Base-by-base conservation (phyloP, 768 basidiomycete species). In the Macrolepiota dolichaula region DNA sequence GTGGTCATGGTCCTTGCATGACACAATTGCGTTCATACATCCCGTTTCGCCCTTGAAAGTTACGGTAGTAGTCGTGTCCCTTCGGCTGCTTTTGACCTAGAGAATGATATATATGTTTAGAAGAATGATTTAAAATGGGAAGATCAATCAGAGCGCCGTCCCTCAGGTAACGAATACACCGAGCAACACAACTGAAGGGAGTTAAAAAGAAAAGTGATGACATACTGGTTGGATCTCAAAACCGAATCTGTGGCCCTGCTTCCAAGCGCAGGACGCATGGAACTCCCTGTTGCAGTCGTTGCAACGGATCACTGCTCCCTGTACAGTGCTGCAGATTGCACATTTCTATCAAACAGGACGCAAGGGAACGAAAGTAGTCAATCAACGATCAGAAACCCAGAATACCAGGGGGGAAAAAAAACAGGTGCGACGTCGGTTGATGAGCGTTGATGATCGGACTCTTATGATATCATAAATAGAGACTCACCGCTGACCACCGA, bases 221-320 rank as follows among this genome's bases (percentile, higher is more conserved):
- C 88, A 69, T 65, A 91, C 94, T 37, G 88, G 82, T 67, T 89
- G 89, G 42, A 98, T 84, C 76, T 98, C 96, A 72, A 99, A 97
- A 29, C 93, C 95, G 65, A 98, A 95, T 65, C 80, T 88, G 76
- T 89, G 85, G 0, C 89, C 89, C 42, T 86, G 78, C 56, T 80
- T 83, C 92, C 93, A 98, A 19, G 94, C 97, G 71, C 97, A 99
- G 0, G 92, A 88, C 7, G 88, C 80, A 71, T 99, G 97, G 71
- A 88, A 94, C 65, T 91, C 86, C 55, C 81, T 84, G 15, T 76
- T 72, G 70, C 97, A 98, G 67, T 94, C 94, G 44, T 77, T 82
- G 76, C 97, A 99, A 46, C 86, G 84, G 29, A 96, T 79, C 42
- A 91, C 89, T 2, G 92, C 92, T 6, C 96, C 96, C 36, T 87